Conservation (phyloP, 2,329 filamentous ascomycete genomes). For the Canariomyces notabilis region DNA sequence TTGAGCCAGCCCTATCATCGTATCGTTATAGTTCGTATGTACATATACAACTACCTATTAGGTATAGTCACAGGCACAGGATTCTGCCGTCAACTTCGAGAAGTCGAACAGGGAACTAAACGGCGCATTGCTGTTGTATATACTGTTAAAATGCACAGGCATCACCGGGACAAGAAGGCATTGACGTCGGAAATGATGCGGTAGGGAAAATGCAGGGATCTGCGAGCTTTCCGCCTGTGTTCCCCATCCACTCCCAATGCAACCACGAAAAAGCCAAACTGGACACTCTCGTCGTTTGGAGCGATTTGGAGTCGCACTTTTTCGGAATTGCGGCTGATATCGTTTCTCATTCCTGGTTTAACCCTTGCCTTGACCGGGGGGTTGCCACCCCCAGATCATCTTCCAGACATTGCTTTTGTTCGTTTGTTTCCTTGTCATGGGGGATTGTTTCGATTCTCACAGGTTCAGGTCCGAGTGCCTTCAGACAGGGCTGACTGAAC, state of each 20-base stretch:
- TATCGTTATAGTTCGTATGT: no score
- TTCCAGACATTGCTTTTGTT: not conserved
- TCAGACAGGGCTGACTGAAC: conserved; percentile 15
- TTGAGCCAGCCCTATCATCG: no score
- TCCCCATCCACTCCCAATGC: not conserved
- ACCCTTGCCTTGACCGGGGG: not conserved
- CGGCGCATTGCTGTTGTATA: no score
- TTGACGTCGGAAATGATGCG: conserved; percentile 37
- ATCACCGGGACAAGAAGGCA: conserved; percentile 23
- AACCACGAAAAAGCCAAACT: not conserved
- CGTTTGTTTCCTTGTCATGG: not conserved
- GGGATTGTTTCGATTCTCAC: not conserved
- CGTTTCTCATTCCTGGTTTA: no score
- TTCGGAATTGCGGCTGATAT: not conserved
- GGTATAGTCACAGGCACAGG: no score
- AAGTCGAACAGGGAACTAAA: no score
- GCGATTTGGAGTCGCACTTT: not conserved
- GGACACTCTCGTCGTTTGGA: not conserved
- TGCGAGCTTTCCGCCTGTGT: not conserved
- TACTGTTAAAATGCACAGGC: not conserved
- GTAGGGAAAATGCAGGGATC: conserved; percentile 22
- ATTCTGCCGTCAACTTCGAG: no score
- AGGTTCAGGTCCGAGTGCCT: conserved; percentile 12
- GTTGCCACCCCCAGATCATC: not conserved
- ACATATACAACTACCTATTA: no score